Evolutionary conservation across 2,329 filamentous ascomycete genomes (phyloP), one percentile per base, ranked within the genome.

Genomic region (Fusarium sp.): DNA sequence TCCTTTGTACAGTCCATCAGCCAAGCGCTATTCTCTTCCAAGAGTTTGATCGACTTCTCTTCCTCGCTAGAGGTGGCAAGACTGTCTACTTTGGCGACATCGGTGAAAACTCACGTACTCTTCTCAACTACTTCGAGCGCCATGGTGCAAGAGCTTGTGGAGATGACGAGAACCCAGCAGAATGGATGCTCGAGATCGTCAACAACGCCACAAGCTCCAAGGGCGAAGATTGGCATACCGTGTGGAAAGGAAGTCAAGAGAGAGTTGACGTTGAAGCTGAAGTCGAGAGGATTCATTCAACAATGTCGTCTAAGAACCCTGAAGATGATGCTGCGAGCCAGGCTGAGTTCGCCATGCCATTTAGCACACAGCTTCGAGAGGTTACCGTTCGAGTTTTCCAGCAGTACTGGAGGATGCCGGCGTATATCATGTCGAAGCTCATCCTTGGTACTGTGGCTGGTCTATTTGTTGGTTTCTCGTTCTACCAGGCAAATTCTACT

Each of bases 381-480:
- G 91, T 93, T 40, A 88, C 87, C 3, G 71, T 83, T 11, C 88
- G 92, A 58, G 87, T 94, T 8, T 94, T 94, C 78, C 86, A 92
- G 73, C 92, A 96, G 75, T 94, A 94, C 82, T 95, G 92, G 91
- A 87, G 92, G 43, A 92, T 88, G 56, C 92, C 92, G 0, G 83
- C 83, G 13, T 96, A 96, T 78, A 88, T 96, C 72, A 91, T 92
- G 77, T 86, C 91, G 57, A 95, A 95, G 80, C 76, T 87, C 3
- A 76, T 84, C 2, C 85, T 95, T 18, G 89, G 80, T 4, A 66
- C 85, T 50, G 82, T 88, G 56, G 83, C 87, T 23, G 82, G 85
- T 9, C 81, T 95, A 3, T 94, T 94, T 74, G 90, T 94, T 59
- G 91, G 91, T 1, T 91, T 93, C 76, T 90, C 89, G 0, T 92